These are phyloP conservation scores for Naegleria fowleri DNA, from an alignment of 208 protist genomes.

Conservation along the genomic window DNA sequence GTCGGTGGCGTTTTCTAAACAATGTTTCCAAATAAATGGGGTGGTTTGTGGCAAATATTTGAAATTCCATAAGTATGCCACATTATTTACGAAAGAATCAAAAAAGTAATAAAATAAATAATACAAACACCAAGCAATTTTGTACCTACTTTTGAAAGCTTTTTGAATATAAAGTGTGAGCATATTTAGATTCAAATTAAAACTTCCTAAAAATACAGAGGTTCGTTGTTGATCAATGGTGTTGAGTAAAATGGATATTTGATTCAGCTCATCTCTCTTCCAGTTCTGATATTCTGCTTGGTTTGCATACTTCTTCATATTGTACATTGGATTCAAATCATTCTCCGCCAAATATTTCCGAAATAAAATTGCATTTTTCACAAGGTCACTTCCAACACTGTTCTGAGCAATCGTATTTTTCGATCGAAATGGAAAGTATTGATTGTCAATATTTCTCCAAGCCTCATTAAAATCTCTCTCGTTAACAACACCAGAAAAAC, in stretches of 20 bases:
- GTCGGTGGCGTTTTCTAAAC: neutral
- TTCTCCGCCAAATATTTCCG: neutral
- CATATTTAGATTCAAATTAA: neutral
- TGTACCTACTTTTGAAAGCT: neutral
- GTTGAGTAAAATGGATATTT: neutral
- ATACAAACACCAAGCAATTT: no score
- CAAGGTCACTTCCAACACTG: neutral
- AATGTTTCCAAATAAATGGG: no score
- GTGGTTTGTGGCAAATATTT: no score
- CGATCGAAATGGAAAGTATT: neutral
- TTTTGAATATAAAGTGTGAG: neutral
- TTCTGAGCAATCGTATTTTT: neutral
- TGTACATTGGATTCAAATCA: neutral
- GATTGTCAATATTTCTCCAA: neutral
- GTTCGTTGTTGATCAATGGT: neutral
- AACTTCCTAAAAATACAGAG: neutral
- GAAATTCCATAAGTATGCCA: no score
- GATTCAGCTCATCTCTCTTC: neutral
- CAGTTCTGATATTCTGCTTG: neutral
- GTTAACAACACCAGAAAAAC: neutral
- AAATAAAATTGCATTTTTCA: neutral
- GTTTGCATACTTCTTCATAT: neutral
- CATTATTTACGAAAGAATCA: no score
- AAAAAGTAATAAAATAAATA: no score
- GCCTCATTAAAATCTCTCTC: neutral